Base-by-base conservation (phyloP, 352 stramenopile species). In the Globisporangium iwayamae region DNA sequence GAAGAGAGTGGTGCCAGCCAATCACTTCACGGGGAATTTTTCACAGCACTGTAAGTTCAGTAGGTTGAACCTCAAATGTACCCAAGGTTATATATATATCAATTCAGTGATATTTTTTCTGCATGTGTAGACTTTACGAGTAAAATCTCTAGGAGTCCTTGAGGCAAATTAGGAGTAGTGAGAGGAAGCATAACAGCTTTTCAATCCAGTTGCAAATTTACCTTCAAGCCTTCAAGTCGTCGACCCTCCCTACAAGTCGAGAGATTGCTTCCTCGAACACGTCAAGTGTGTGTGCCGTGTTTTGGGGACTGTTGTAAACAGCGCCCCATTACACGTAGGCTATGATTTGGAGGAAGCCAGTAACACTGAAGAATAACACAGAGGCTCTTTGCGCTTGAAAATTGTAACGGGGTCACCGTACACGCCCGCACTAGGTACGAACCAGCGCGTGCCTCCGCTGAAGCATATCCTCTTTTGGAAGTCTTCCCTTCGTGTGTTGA, bases 41-140 rank as follows among this genome's bases (percentile, higher is more conserved):
- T 9, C 36, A 38, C 36, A 41, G 36, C 8, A 41, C 36, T 41
- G 11, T 2, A 41, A 41, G 36, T 41, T 14, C 36, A 14, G 10
- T 20, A 3, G 41, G 41, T 47, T 47, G 13, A 47, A 47, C 41
- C 16, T 4, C 41, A n/a, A 47, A 20, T 20, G 41, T 47, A 47
- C 41, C 41, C 41, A 53, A 53, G 47, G 20, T 41, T 54, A 36
- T 54, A 54, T 54, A 54, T 34, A 54, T 54, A 7, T n/a, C n/a
- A 54, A 0, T 41, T 41, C 36, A 41, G 8, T 41, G n/a, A 41
- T 7, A 8, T 39, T 39, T 8, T 9, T 8, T 39, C 34, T 39
- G 34, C 6, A 28, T 32, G 13, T 16, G 25, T 53, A 53, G 47
- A 22, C 16, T 36, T 54, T 30, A 32, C 8, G 9, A 2, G 18